Conservation (phyloP, 768 basidiomycete species). For the Auricularia auricula-judae region DNA sequence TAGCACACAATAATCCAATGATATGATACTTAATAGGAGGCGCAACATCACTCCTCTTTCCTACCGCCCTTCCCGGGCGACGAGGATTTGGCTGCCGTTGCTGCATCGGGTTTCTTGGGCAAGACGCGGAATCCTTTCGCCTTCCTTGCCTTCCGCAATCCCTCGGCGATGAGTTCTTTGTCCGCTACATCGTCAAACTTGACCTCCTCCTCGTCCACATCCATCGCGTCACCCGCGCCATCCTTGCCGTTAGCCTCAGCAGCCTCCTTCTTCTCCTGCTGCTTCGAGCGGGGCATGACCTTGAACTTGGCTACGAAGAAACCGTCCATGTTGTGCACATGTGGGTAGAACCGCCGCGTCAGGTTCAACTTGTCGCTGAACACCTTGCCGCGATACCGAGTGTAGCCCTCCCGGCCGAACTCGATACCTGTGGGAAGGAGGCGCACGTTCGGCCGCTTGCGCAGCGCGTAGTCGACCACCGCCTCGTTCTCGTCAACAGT, state of each 20-base stretch:
- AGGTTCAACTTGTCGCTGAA: slow-evolving; percentile 71
- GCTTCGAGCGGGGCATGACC: slow-evolving; percentile 68
- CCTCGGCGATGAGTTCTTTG: slow-evolving; percentile 62
- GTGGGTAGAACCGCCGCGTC: slow-evolving; percentile 87
- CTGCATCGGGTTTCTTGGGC: slow-evolving; percentile 30
- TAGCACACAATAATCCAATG: no score
- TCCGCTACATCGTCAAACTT: slow-evolving; percentile 73
- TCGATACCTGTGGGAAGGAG: slow-evolving; percentile 87
- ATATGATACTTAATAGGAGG: no score
- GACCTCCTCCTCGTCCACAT: slow-evolving; percentile 23
- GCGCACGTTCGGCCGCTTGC: slow-evolving; percentile 85
- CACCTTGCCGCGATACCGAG: slow-evolving; percentile 78
- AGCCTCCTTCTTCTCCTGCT: slow-evolving; percentile 13
- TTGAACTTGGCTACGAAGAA: slow-evolving; percentile 99
- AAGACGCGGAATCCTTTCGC: slow-evolving; percentile 61
- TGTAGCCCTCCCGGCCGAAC: slow-evolving; percentile 90
- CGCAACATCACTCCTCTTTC: no score
- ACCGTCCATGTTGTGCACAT: slow-evolving; percentile 99
- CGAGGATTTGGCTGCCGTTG: not conserved
- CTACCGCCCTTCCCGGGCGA: not conserved
- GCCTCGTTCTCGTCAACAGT: slow-evolving; percentile 98
- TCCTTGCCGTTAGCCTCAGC: slow-evolving; percentile 20
- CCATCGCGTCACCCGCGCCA: slow-evolving; percentile 23
- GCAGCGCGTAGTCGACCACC: slow-evolving; percentile 93
- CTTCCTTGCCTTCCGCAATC: slow-evolving; percentile 65